These are phyloP conservation scores for Aspergillus indologenus DNA, from an alignment of 495 filamentous ascomycete species.

Conservation along the genomic window DNA sequence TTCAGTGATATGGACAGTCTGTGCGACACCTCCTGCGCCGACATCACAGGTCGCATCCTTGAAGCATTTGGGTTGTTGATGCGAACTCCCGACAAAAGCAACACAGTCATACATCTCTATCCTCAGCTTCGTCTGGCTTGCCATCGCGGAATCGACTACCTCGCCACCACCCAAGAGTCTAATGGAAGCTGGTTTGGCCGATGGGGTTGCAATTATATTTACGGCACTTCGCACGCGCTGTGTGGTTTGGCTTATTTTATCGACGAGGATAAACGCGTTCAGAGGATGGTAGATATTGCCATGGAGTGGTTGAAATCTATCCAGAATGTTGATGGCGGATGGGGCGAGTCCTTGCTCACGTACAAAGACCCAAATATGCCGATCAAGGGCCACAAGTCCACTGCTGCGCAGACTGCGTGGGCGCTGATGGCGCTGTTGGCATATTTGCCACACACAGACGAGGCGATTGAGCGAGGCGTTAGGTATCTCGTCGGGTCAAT, in stretches of 20 bases:
- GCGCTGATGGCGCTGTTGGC: conserved; percentile 6
- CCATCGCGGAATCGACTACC: conserved; percentile 13
- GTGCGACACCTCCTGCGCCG: conserved; percentile 33
- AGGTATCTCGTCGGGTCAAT: conserved; percentile 16
- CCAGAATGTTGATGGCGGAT: conserved; percentile 37
- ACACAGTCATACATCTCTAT: not conserved
- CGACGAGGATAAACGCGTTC: conserved; percentile 1
- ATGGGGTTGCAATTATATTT: conserved; percentile 40
- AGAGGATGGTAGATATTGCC: conserved; percentile 7
- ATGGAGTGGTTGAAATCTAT: conserved; percentile 25
- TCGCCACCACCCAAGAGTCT: conserved; percentile 24
- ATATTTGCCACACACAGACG: conserved; percentile 12
- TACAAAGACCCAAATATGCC: conserved; percentile 21
- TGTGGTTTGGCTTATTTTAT: conserved; percentile 24
- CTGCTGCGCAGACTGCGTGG: conserved; percentile 3
- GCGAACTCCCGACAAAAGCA: not conserved
- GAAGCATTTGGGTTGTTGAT: conserved; percentile 38
- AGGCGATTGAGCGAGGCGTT: conserved; percentile 21
- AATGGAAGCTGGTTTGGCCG: conserved; percentile 35
- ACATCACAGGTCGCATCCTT: conserved; percentile 36
- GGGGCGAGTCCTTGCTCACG: conserved; percentile 32
- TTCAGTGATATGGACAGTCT: conserved; percentile 46
- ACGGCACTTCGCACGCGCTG: conserved; percentile 36
- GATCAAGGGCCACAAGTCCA: not conserved
- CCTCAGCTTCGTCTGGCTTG: not conserved